Evolutionary conservation across 257 asterid species (phyloP).

Genomic region (Echium plantagineum): DNA sequence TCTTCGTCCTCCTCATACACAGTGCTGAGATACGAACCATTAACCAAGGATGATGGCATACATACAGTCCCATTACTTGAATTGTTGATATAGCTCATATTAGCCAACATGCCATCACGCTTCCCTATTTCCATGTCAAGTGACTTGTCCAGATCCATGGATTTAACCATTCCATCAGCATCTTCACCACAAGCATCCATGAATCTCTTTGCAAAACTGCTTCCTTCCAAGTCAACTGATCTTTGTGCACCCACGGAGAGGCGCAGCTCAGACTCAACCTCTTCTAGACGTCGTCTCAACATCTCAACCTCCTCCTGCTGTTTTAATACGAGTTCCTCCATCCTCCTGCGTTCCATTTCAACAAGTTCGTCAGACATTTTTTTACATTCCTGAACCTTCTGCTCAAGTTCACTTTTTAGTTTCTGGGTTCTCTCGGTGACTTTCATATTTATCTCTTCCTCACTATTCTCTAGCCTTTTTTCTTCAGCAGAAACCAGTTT

Average conservation of each 20-base stretch:
- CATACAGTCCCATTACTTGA: conserved; percentile 23
- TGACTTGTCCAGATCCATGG: conserved; percentile 84
- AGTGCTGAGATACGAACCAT: conserved; percentile 48
- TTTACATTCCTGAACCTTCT: conserved; percentile 52
- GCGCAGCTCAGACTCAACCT: conserved; percentile 51
- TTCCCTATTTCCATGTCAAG: conserved; percentile 48
- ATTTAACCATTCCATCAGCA: conserved; percentile 69
- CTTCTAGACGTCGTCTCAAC: conserved; percentile 65
- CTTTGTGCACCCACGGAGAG: conserved; percentile 35
- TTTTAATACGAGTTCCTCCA: conserved; percentile 49
- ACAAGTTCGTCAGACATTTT: conserved; percentile 48
- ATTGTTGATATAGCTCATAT: conserved; percentile 21
- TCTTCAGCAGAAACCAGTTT: conserved; percentile 38
- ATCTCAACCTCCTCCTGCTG: conserved; percentile 66
- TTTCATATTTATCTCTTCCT: conserved; percentile 49
- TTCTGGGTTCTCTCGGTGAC: conserved; percentile 36
- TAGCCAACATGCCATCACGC: conserved; percentile 13
- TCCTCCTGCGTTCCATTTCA: conserved; percentile 63
- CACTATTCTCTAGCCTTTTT: conserved; percentile 22
- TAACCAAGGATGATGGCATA: conserved; percentile 20
- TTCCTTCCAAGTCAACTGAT: conserved; percentile 46
- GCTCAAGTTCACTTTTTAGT: conserved; percentile 45
- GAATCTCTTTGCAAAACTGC: conserved; percentile 46
- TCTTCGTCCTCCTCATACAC: conserved; percentile 79
- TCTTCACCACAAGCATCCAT: conserved; percentile 51